Conservation (phyloP, 2,329 filamentous ascomycete species). For the Trichoderma guizhouense region DNA sequence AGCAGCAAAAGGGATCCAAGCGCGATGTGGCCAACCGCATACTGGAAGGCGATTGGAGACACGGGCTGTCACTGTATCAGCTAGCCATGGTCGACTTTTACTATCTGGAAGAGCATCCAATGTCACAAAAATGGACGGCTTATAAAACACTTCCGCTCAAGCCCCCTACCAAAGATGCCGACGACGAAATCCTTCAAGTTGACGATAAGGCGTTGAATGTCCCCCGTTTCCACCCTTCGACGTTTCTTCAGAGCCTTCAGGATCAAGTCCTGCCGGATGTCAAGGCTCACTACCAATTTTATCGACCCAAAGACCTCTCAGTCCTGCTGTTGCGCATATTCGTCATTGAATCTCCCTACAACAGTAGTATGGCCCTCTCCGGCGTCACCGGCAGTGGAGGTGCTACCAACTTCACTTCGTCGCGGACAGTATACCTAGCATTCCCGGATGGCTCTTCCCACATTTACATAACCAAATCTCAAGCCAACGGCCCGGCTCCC, state of each 20-base stretch:
- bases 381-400: constrained; percentile 30
- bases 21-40: constrained; percentile 62
- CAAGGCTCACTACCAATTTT: constrained; percentile 80
- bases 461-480: constrained; percentile 62
- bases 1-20: constrained; percentile 57
- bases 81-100: constrained; percentile 67
- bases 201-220: constrained; percentile 49
- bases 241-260: constrained; percentile 74
- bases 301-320: constrained; percentile 65
- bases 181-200: constrained; percentile 39
- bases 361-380: constrained; percentile 51
- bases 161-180: constrained; percentile 34
- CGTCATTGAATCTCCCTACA: constrained; percentile 77
- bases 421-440: constrained; percentile 72
- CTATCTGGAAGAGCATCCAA: constrained; percentile 62
- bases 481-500: constrained; percentile 40
- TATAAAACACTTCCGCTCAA: constrained; percentile 56
- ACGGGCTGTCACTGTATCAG: constrained; percentile 63
- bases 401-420: constrained; percentile 55
- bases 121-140: constrained; percentile 61
- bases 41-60: constrained; percentile 65
- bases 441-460: constrained; percentile 79
- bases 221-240: constrained; percentile 75
- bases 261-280: constrained; percentile 71
- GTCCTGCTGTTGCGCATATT: constrained; percentile 75